phyloP scores from a whole-genome alignment of 345 rosid genomes.

The Turnera subulata region DNA sequence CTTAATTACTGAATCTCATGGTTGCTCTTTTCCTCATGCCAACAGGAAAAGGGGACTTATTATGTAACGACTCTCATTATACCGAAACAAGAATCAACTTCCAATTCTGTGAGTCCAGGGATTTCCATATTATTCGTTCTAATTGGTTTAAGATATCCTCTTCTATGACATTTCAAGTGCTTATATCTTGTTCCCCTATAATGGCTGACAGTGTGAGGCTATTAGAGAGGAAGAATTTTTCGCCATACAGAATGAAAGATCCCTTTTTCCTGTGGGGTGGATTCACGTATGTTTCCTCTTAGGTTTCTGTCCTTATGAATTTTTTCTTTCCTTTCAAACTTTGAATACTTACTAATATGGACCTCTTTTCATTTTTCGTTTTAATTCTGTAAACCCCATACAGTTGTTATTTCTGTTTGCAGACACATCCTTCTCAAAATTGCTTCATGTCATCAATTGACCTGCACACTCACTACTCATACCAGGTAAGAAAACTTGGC shows the following conservation, averaged over 20 bases:
- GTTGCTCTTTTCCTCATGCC: background rate
- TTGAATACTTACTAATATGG: too few relatives aligned
- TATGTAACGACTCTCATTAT: slow-evolving; percentile 86
- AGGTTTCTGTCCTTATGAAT: too few relatives aligned
- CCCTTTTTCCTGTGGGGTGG: slow-evolving; percentile 85
- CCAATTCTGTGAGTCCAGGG: slow-evolving; percentile 63
- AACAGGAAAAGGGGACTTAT: slow-evolving; percentile 62
- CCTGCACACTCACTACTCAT: slow-evolving; percentile 87
- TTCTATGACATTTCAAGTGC: slow-evolving; percentile 1
- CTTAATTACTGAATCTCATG: slow-evolving; percentile 8
- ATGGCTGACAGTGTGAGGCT: slow-evolving; percentile 62
- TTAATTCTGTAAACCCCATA: background rate
- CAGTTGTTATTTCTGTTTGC: slow-evolving; percentile 24
- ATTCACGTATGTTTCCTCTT: slow-evolving; percentile 56
- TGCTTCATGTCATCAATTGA: slow-evolving; percentile 94
- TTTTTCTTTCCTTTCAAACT: too few relatives aligned
- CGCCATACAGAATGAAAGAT: slow-evolving; percentile 66
- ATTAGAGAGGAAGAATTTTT: slow-evolving; percentile 77
- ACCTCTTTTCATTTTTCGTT: background rate
- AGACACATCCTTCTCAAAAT: slow-evolving; percentile 96
- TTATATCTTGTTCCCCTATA: background rate
- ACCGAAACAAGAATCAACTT: slow-evolving; percentile 88
- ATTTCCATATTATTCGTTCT: slow-evolving; percentile 9
- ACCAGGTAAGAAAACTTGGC: slow-evolving; percentile 42
- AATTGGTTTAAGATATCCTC: slow-evolving; percentile 12